Percentiles rank a stretch among this genome's conserved stretches.
These are phyloP conservation scores for Pseudoperonospora humuli DNA, from an alignment of 352 stramenopile genomes.

Conservation along the genomic window DNA sequence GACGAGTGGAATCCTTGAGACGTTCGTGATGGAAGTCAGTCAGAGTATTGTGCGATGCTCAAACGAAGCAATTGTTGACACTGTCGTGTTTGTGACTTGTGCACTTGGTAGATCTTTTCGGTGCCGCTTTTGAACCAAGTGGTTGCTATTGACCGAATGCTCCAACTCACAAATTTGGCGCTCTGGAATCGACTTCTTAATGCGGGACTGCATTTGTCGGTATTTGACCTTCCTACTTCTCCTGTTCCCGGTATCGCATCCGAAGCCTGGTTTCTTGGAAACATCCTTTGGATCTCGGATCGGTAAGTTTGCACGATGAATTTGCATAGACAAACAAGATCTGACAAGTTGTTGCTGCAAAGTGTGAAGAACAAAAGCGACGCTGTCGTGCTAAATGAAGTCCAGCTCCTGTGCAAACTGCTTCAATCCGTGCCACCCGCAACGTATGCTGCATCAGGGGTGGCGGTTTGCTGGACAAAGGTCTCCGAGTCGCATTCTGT, in stretches of 20 bases:
- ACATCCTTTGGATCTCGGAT: slow-evolving; percentile 49
- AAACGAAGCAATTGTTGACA: not conserved
- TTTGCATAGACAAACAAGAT: not conserved
- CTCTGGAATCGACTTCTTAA: slow-evolving; percentile 29
- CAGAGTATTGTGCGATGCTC: not conserved
- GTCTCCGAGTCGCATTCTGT: slow-evolving; percentile 59
- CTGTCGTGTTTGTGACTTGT: not conserved
- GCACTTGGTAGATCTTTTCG: slow-evolving; percentile 32
- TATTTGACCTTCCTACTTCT: slow-evolving; percentile 33
- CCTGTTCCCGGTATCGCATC: slow-evolving; percentile 39
- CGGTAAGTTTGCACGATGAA: slow-evolving; percentile 10
- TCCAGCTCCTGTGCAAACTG: slow-evolving; percentile 36
- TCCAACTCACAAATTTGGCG: slow-evolving; percentile 17
- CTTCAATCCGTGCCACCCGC: slow-evolving; percentile 40
- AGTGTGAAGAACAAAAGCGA: slow-evolving; percentile 28
- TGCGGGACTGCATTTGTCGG: slow-evolving; percentile 17
- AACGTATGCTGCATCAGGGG: slow-evolving; percentile 41
- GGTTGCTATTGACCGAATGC: slow-evolving; percentile 12
- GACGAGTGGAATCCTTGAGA: slow-evolving; percentile 14
- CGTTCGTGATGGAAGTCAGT: slow-evolving; percentile 28
- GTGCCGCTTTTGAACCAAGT: slow-evolving; percentile 36
- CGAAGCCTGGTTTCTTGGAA: slow-evolving; percentile 55
- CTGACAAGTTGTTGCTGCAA: slow-evolving; percentile 5
- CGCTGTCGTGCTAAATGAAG: slow-evolving; percentile 23
- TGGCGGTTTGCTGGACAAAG: slow-evolving; percentile 60